phyloP scores from a whole-genome alignment of 1,139 yeast species.

The Debaryomyces sp. region DNA sequence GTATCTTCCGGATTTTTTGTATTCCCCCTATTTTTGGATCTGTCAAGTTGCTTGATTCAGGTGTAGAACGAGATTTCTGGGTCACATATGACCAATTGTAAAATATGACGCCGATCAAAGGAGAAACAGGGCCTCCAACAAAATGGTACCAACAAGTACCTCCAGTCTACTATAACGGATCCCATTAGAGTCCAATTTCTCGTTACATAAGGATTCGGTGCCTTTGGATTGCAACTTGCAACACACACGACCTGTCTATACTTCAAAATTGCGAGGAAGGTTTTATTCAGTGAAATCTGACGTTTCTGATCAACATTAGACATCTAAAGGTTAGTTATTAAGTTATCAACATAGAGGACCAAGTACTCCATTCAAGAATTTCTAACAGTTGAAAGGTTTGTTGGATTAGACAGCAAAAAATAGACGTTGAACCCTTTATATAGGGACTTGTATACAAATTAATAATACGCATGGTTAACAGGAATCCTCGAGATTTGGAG shows the following conservation, averaged over 20 bases:
- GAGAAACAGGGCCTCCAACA: not conserved
- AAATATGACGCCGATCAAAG: not conserved
- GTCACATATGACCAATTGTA: not conserved
- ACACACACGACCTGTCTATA: not conserved
- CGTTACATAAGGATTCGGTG: not conserved
- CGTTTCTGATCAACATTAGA: not conserved
- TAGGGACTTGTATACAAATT: not conserved
- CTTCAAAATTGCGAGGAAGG: not conserved
- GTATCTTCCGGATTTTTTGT: not conserved
- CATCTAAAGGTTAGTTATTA: not conserved
- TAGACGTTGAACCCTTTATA: not conserved
- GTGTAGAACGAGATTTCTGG: not conserved
- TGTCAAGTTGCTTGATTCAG: not conserved
- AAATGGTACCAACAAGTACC: too few relatives aligned
- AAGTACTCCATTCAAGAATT: not conserved
- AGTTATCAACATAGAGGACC: not conserved
- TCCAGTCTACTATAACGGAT: too few relatives aligned
- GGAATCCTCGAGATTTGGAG: not conserved
- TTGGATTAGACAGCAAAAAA: not conserved
- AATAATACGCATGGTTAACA: conserved; percentile 1
- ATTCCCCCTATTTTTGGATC: not conserved
- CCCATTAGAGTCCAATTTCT: not conserved
- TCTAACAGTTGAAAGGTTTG: not conserved
- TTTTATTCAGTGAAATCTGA: not conserved
- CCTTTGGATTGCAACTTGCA: conserved; percentile 1